Evolutionary conservation across 2,329 filamentous ascomycete species (phyloP).

Genomic region (Xylariales sp.): DNA sequence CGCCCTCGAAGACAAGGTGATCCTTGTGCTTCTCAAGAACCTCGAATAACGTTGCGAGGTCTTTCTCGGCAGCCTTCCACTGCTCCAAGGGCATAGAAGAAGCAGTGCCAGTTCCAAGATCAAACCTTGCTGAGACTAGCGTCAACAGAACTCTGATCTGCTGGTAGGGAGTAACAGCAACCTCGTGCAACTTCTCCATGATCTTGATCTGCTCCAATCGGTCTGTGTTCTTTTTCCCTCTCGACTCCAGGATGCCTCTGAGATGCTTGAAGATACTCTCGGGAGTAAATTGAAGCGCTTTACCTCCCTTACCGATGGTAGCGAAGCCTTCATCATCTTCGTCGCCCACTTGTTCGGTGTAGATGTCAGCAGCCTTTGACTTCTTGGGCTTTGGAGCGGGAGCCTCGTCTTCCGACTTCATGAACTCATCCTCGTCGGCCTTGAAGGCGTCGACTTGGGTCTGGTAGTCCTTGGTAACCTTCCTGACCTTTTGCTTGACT

Average conservation of each 20-base stretch:
- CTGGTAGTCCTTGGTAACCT: slow-evolving; percentile 94
- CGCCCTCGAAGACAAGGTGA: slow-evolving; percentile 82
- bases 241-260: slow-evolving; percentile 84
- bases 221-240: slow-evolving; percentile 99
- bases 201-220: slow-evolving; percentile 89
- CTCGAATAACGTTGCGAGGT: slow-evolving; percentile 71
- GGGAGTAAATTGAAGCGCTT: slow-evolving; percentile 84
- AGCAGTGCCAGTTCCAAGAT: slow-evolving; percentile 74
- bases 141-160: slow-evolving; percentile 87
- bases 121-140: slow-evolving; percentile 89
- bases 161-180: slow-evolving; percentile 88
- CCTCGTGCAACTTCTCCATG: slow-evolving; percentile 93
- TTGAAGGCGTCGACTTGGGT: slow-evolving; percentile 83
- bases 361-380: slow-evolving; percentile 43
- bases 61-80: slow-evolving; percentile 91
- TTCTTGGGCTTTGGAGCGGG: slow-evolving; percentile 49
- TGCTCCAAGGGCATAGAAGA: slow-evolving; percentile 87
- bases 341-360: slow-evolving; percentile 42
- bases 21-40: slow-evolving; percentile 75
- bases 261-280: slow-evolving; percentile 99
- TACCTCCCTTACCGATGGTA: slow-evolving; percentile 83
- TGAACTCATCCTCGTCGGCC: slow-evolving; percentile 77
- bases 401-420: slow-evolving; percentile 74
- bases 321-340: slow-evolving; percentile 83
- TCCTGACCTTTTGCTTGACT: slow-evolving; percentile 97